These are phyloP conservation scores for Maudiozyma pseudohumilis DNA, from an alignment of 805 yeast species.

Conservation along the genomic window DNA sequence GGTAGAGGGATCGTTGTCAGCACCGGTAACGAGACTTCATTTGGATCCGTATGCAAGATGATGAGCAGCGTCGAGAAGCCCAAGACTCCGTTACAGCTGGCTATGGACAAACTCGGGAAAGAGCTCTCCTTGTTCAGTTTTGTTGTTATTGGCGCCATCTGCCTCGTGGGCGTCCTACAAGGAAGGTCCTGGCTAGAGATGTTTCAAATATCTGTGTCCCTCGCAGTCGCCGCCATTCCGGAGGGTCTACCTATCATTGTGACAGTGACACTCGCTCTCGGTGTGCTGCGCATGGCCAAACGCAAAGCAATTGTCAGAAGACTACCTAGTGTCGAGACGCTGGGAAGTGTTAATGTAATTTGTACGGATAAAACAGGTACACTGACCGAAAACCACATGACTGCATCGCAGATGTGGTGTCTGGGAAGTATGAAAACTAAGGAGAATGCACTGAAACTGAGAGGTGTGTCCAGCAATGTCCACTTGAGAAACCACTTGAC, in stretches of 20 bases:
- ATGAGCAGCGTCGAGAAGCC: slow-evolving; percentile 93
- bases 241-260: slow-evolving; percentile 98
- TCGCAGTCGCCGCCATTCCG: slow-evolving; percentile 98
- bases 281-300: slow-evolving; percentile 92
- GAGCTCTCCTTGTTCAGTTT: slow-evolving; percentile 80
- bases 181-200: slow-evolving; percentile 94
- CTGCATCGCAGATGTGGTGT: slow-evolving; percentile 77
- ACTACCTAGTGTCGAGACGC: slow-evolving; percentile 88
- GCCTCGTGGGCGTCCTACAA: slow-evolving; percentile 78
- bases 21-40: slow-evolving; percentile 81
- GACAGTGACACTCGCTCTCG: slow-evolving; percentile 91
- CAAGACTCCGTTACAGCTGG: slow-evolving; percentile 91
- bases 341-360: slow-evolving; percentile 88
- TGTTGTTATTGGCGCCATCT: slow-evolving; percentile 77
- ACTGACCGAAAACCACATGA: slow-evolving; percentile 83
- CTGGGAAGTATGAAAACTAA: slow-evolving; percentile 42
- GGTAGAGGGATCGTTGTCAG: slow-evolving; percentile 93
- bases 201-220: slow-evolving; percentile 94
- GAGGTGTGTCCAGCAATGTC: slow-evolving; percentile 33
- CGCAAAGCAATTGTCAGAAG: slow-evolving; percentile 90
- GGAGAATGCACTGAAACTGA: slow-evolving; percentile 32
- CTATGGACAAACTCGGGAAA: slow-evolving; percentile 93
- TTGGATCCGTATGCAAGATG: slow-evolving; percentile 92
- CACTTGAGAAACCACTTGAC: slow-evolving; percentile 38
- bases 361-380: slow-evolving; percentile 92